phyloP scores from a whole-genome alignment of 2,329 filamentous ascomycete genomes.

The Diplodia seriata region DNA sequence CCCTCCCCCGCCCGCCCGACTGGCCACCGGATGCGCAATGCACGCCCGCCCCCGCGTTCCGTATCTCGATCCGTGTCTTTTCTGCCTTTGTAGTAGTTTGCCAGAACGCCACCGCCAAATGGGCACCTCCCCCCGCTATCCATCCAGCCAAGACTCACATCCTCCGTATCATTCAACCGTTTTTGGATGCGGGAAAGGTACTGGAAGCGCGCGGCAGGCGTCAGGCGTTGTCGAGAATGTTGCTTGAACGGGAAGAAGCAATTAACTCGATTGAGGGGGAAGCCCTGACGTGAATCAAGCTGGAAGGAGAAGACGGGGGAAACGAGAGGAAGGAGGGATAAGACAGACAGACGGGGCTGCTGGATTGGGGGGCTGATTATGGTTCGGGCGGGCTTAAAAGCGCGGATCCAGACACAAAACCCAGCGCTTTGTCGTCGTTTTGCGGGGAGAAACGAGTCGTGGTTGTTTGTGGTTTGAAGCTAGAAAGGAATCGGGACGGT shows the following conservation, averaged over 20 bases:
- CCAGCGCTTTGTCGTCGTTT: neutral
- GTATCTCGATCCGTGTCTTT: too few relatives aligned
- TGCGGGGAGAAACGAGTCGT: too few relatives aligned
- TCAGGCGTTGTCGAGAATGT: neutral
- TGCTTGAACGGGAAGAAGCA: conserved; percentile 5
- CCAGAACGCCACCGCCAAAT: too few relatives aligned
- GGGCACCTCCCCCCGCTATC: neutral
- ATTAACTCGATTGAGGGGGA: neutral
- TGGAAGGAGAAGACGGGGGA: neutral
- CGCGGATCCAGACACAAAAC: conserved; percentile 17
- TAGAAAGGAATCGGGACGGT: neutral
- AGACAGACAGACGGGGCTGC: neutral
- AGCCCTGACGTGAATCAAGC: neutral
- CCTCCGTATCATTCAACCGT: neutral
- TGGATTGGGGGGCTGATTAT: neutral
- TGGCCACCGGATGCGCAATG: neutral
- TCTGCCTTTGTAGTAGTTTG: too few relatives aligned
- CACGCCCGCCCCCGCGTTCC: neutral
- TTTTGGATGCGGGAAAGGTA: conserved; percentile 4
- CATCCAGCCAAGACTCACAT: neutral
- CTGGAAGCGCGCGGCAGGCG: neutral
- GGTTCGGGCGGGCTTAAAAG: neutral
- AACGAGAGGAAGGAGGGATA: neutral
- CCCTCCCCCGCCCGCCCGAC: neutral
- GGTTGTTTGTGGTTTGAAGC: neutral